A percentile compares a stretch with the other conserved stretches of the same genome.
phyloP scores from a whole-genome alignment of 2,329 filamentous ascomycete species.

The Pochonia chlamydosporia region DNA sequence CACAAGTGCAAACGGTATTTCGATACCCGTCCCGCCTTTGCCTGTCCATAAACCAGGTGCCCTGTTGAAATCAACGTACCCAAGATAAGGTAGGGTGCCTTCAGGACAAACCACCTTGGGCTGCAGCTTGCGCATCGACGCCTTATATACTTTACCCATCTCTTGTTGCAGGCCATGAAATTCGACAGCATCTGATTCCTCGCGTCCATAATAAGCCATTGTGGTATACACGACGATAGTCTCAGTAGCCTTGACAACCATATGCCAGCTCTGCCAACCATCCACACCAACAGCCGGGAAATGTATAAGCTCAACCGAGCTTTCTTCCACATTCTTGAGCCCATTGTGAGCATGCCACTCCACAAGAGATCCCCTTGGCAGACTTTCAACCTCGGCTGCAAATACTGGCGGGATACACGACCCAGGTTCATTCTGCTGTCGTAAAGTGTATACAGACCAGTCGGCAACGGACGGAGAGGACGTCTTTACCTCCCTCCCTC shows the following conservation, averaged over 20 bases:
- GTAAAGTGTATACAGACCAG: slow-evolving; percentile 38
- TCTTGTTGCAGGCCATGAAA: slow-evolving; percentile 5
- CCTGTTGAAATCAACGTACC: slow-evolving; percentile 23
- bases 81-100: slow-evolving; percentile 20
- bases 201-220: slow-evolving; percentile 14
- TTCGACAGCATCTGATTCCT: background rate
- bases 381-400: slow-evolving; percentile 65
- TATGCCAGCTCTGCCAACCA: slow-evolving; percentile 24
- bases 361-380: slow-evolving; percentile 68
- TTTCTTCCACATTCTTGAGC: slow-evolving; percentile 30
- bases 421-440: slow-evolving; percentile 28
- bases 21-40: background rate
- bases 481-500: slow-evolving; percentile 17
- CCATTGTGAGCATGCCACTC: slow-evolving; percentile 79
- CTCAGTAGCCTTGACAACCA: slow-evolving; percentile 15
- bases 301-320: slow-evolving; percentile 19
- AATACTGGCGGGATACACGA: slow-evolving; percentile 59
- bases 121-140: slow-evolving; percentile 2
- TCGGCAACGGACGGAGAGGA: slow-evolving; percentile 37
- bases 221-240: slow-evolving; percentile 24
- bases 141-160: background rate
- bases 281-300: slow-evolving; percentile 6
- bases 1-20: slow-evolving; percentile 18
- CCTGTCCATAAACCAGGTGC: slow-evolving; percentile 11
- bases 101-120: background rate